These are phyloP conservation scores for Quercus alba DNA, from an alignment of 306 rosid genomes.

Conservation along the genomic window DNA sequence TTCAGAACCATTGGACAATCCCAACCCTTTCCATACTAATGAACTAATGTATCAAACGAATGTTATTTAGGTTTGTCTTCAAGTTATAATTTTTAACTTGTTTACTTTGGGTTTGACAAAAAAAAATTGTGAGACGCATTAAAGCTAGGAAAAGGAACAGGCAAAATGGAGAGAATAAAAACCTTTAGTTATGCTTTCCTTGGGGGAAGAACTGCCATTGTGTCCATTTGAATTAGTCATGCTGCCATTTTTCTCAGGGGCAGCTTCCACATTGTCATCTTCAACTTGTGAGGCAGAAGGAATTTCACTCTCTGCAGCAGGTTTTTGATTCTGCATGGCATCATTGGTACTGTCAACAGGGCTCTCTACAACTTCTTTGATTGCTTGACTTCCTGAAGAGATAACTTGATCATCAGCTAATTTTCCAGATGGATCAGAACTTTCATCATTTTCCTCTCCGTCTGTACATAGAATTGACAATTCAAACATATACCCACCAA, in stretches of 20 bases:
- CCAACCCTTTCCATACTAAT: neutral
- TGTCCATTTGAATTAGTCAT: slow-evolving; percentile 30
- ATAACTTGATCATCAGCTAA: slow-evolving; percentile 16
- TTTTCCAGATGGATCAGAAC: slow-evolving; percentile 13
- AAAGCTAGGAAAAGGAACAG: slow-evolving; percentile 9
- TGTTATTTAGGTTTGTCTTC: neutral
- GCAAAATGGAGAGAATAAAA: slow-evolving; percentile 19
- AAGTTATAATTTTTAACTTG: neutral
- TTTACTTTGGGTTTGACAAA: slow-evolving; percentile 13
- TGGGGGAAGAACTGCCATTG: slow-evolving; percentile 26
- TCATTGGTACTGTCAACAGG: slow-evolving; percentile 19
- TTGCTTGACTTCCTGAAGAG: slow-evolving; percentile 16
- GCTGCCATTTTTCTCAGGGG: slow-evolving; percentile 27
- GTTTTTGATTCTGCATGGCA: slow-evolving; percentile 8
- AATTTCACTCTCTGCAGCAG: slow-evolving; percentile 29
- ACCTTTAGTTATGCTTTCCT: slow-evolving; percentile 44
- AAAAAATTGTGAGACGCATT: slow-evolving; percentile 3
- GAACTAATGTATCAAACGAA: neutral
- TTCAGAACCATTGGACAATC: neutral
- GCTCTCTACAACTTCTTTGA: slow-evolving; percentile 17
- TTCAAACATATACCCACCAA: neutral
- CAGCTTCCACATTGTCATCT: slow-evolving; percentile 29
- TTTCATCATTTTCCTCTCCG: slow-evolving; percentile 11
- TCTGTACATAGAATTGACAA: neutral
- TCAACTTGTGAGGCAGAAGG: slow-evolving; percentile 32